Evolutionary conservation across 2,329 filamentous ascomycete genomes (phyloP), one percentile per base, ranked within the genome.

Genomic region (Aurifilum marmelostoma): DNA sequence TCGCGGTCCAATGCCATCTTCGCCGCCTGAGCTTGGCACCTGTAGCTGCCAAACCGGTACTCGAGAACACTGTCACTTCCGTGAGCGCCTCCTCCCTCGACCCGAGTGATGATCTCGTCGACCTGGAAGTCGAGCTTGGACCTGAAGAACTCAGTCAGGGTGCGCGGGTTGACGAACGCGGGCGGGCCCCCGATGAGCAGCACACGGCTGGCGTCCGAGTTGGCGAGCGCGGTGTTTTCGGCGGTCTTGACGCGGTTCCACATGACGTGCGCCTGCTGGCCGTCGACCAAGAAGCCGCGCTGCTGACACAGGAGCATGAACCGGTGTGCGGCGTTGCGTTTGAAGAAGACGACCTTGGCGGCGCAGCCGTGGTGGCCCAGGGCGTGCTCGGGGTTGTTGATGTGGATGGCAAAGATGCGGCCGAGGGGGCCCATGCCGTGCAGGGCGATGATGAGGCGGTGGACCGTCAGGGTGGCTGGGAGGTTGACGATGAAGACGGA

Each of bases 41-140:
- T 81, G 69, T 81, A 88, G 67, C 84, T 87, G 0, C 84, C 84
- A 72, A 88, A 88, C 14, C 82, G 79, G 72, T 83, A 85, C 78
- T 87, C 85, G 18, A 85, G 71, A 2, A 82, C 78, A 43, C 50
- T 39, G 34, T 34, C 8, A 61, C n/a, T 4, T 29, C 73, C 29
- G 78, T 37, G 27, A 24, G 34, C 34, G n/a, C 34, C 7, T 4
- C 39, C 39, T 0, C 71, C 70, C 0, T 70, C 72, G 1, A 71
- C 75, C 34, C 71, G 68, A 24, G 75, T 73, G 2, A 77, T 71
- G 66, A 85, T 75, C 62, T 77, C 73, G 69, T 88, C 86, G 9
- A 84, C 69, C 72, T 88, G 79, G 71, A 83, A 88, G 2, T 77
- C 75, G 67, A 87, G 82, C 32, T 80, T 78, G 7, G 64, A 63